Conservation (phyloP, 2,329 filamentous ascomycete genomes). For the Penicillium paneum region DNA sequence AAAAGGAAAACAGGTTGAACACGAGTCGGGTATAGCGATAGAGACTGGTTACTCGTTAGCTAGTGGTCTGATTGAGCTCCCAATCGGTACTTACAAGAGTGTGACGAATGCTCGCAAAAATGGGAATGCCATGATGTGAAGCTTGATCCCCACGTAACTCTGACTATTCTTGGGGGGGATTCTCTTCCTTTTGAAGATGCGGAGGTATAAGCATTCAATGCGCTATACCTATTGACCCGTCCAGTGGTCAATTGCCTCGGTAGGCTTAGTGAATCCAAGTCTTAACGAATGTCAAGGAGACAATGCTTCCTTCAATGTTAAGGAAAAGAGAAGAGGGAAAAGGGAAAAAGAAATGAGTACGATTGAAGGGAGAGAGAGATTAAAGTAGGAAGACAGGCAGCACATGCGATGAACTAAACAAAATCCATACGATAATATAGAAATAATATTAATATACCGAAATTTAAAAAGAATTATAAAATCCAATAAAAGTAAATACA, state of each 20-base stretch:
- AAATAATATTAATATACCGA: slow-evolving; percentile 12
- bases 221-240: neutral
- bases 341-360: slow-evolving; percentile 10
- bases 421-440: slow-evolving; percentile 19
- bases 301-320: slow-evolving; percentile 17
- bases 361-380: slow-evolving; percentile 16
- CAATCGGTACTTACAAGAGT: slow-evolving; percentile 35
- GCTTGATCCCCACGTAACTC: neutral
- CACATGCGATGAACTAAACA: slow-evolving; percentile 24
- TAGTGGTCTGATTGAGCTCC: slow-evolving; percentile 9
- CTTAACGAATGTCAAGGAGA: slow-evolving; percentile 27
- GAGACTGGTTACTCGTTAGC: slow-evolving; percentile 46
- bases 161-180: neutral
- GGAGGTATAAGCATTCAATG: neutral
- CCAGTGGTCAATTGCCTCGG: slow-evolving; percentile 4
- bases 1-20: slow-evolving; percentile 81
- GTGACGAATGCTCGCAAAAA: slow-evolving; percentile 41
- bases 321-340: slow-evolving; percentile 16
- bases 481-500: neutral
- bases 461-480: slow-evolving; percentile 13
- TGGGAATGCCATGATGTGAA: slow-evolving; percentile 35
- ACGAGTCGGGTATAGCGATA: slow-evolving; percentile 84
- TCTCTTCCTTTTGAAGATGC: neutral
- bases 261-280: neutral
- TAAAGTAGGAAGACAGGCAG: slow-evolving; percentile 24